phyloP scores from a whole-genome alignment of 2,329 filamentous ascomycete genomes.

The Sarocladiaceae sp. region DNA sequence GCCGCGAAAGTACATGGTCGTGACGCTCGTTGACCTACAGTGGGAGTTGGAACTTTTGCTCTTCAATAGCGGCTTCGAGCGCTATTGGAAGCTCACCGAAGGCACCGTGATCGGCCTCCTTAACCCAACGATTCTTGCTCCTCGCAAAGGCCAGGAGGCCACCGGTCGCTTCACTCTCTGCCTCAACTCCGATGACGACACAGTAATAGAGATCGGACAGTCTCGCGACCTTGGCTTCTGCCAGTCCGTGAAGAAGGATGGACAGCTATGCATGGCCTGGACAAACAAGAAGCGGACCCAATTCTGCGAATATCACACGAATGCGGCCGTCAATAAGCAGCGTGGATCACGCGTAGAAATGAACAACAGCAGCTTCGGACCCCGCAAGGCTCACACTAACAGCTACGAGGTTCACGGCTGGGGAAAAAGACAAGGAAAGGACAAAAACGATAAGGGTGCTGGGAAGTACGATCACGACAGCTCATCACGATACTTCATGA shows the following conservation, averaged over 20 bases:
- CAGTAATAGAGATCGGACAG: slow-evolving; percentile 79
- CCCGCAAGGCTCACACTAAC: slow-evolving; percentile 19
- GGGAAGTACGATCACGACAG: slow-evolving; percentile 51
- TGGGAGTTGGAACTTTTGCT: slow-evolving; percentile 90
- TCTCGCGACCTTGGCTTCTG: slow-evolving; percentile 85
- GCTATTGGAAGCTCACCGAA: slow-evolving; percentile 88
- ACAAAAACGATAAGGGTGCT: slow-evolving; percentile 15
- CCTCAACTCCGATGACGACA: slow-evolving; percentile 80
- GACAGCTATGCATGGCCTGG: slow-evolving; percentile 74
- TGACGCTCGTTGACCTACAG: slow-evolving; percentile 80
- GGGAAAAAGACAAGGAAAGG: slow-evolving; percentile 18
- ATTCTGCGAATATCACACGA: slow-evolving; percentile 89
- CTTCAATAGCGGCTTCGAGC: slow-evolving; percentile 83
- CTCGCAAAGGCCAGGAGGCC: slow-evolving; percentile 65
- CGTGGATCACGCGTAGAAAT: slow-evolving; percentile 67
- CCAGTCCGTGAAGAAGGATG: slow-evolving; percentile 77
- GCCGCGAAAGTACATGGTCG: slow-evolving; percentile 85
- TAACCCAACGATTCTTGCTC: slow-evolving; percentile 87
- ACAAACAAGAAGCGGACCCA: slow-evolving; percentile 83
- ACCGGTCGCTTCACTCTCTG: slow-evolving; percentile 82
- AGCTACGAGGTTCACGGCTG: slow-evolving; percentile 14
- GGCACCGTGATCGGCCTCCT: slow-evolving; percentile 91
- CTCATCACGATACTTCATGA: slow-evolving; percentile 50
- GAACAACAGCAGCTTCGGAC: slow-evolving; percentile 56
- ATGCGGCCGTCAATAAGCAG: slow-evolving; percentile 67